Evolutionary conservation across 2,329 filamentous ascomycete genomes (phyloP).

Genomic region (Aspergillus fischeri): DNA sequence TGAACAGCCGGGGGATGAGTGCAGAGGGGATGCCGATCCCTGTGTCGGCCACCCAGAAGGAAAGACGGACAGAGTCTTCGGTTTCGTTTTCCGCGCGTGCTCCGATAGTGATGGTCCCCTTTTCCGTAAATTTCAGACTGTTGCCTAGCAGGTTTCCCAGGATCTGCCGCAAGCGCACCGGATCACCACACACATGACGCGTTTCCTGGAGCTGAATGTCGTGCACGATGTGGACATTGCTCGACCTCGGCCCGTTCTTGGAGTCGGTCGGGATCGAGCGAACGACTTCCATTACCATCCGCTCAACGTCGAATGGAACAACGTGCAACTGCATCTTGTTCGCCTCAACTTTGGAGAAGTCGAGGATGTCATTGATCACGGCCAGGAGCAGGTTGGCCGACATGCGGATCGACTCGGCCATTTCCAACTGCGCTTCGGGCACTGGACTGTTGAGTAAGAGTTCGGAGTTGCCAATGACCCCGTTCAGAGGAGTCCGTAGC

Average conservation of each 20-base stretch:
- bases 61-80: conserved; percentile 66
- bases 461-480: conserved; percentile 75
- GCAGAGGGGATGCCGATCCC: conserved; percentile 80
- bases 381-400: conserved; percentile 72
- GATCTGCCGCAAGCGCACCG: conserved; percentile 77
- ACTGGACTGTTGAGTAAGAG: conserved; percentile 55
- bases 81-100: conserved; percentile 70
- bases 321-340: conserved; percentile 85
- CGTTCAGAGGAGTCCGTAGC: conserved; percentile 90
- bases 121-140: conserved; percentile 88
- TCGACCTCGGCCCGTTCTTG: conserved; percentile 61
- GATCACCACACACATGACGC: conserved; percentile 60
- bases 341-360: conserved; percentile 83
- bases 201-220: no score
- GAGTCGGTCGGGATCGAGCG: conserved; percentile 55
- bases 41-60: conserved; percentile 83
- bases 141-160: conserved; percentile 79
- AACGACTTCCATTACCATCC: conserved; percentile 62
- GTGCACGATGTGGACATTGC: conserved; percentile 37
- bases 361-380: conserved; percentile 86
- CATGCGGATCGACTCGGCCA: conserved; percentile 61
- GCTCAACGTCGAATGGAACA: conserved; percentile 71
- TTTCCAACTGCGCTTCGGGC: conserved; percentile 56
- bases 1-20: conserved; percentile 79
- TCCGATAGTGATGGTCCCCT: conserved; percentile 78